Conservation (phyloP, 257 asterid species). For the Solanum piurae region DNA sequence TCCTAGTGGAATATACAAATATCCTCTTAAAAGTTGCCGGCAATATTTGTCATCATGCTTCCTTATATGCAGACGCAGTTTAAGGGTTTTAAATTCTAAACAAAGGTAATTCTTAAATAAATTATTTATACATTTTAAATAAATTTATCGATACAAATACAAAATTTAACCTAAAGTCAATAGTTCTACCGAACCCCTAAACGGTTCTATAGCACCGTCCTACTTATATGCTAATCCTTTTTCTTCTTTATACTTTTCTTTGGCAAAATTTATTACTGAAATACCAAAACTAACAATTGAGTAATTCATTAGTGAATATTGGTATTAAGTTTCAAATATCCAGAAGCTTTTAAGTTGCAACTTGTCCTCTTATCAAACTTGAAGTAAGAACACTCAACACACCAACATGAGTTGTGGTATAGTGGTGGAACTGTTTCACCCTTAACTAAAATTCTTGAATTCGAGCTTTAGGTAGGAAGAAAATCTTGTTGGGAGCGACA, state of each 20-base stretch:
- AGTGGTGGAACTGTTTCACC: background rate
- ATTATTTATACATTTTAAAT: background rate
- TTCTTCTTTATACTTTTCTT: background rate
- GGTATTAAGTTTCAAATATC: background rate
- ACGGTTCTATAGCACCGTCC: background rate
- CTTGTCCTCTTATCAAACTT: background rate
- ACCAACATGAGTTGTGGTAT: too few species aligned
- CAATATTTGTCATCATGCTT: background rate
- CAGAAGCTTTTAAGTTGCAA: background rate
- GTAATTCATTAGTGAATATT: background rate
- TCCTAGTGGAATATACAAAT: background rate
- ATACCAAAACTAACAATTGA: background rate
- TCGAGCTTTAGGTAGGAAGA: accelerated
- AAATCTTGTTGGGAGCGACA: background rate
- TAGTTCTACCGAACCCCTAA: background rate
- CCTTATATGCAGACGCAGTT: background rate
- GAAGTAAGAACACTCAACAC: background rate
- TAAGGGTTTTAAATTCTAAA: background rate
- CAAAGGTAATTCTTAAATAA: background rate
- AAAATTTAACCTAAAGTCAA: background rate
- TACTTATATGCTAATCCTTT: background rate
- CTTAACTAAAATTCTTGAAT: too few species aligned
- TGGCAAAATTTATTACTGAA: background rate
- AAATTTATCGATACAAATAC: background rate
- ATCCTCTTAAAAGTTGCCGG: background rate